phyloP scores from a whole-genome alignment of 257 asterid species.

The Plantago ovata region DNA sequence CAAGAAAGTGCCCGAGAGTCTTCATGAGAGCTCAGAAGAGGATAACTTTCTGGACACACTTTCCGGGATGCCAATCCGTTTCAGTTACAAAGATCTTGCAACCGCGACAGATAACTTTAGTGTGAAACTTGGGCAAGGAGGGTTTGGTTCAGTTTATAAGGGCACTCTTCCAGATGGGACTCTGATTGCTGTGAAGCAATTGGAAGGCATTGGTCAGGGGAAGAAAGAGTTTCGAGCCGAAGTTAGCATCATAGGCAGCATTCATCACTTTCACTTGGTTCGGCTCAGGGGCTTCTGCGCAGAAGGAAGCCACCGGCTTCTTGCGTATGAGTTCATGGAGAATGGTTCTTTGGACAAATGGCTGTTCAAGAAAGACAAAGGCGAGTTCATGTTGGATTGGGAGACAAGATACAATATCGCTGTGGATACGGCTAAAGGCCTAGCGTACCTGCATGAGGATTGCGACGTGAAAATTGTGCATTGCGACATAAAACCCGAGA shows the following conservation, averaged over 20 bases:
- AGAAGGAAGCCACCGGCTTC: conserved; percentile 85
- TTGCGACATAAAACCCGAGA: conserved; percentile 61
- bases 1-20: conserved; percentile 43
- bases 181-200: conserved; percentile 69
- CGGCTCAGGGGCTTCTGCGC: conserved; percentile 85
- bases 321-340: conserved; percentile 86
- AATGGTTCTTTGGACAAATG: conserved; percentile 86
- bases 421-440: conserved; percentile 57
- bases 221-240: conserved; percentile 98
- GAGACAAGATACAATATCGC: conserved; percentile 47
- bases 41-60: conserved; percentile 70
- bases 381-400: conserved; percentile 61
- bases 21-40: conserved; percentile 68
- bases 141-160: conserved; percentile 89
- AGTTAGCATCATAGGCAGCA: conserved; percentile 95
- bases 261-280: conserved; percentile 84
- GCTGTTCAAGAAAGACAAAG: conserved; percentile 64
- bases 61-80: conserved; percentile 94
- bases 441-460: conserved; percentile 59
- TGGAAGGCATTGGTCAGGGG: conserved; percentile 96
- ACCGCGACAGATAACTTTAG: conserved; percentile 61
- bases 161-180: conserved; percentile 79
- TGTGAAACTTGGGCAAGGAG: conserved; percentile 95
- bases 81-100: conserved; percentile 69
- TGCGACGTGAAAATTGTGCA: conserved; percentile 60